Evolutionary conservation across 2,329 filamentous ascomycete genomes (phyloP).

Genomic region (Periconia sp.): DNA sequence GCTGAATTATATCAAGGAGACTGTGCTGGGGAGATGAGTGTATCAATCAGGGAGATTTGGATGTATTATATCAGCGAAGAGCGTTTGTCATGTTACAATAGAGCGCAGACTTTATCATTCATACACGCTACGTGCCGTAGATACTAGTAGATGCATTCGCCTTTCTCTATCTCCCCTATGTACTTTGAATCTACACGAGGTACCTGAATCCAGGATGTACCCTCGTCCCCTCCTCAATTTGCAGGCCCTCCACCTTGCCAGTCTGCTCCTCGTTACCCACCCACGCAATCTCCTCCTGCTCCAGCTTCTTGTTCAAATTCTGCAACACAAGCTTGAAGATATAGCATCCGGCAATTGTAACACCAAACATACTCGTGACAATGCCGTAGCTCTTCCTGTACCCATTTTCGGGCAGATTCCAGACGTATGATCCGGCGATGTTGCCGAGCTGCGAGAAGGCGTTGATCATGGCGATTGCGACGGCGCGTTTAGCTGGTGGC

Average conservation of each 20-base stretch:
- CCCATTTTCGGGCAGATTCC: slow-evolving; percentile 64
- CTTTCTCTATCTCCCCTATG: no score
- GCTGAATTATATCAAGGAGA: slow-evolving; percentile 36
- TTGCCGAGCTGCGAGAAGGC: slow-evolving; percentile 50
- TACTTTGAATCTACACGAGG: slow-evolving; percentile 36
- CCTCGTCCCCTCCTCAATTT: slow-evolving; percentile 34
- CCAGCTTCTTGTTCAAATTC: slow-evolving; percentile 38
- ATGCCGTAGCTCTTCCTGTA: slow-evolving; percentile 70
- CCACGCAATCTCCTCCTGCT: slow-evolving; percentile 36
- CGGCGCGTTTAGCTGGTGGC: slow-evolving; percentile 65
- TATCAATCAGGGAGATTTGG: no score
- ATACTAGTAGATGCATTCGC: no score
- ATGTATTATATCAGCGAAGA: no score
- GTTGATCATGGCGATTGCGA: slow-evolving; percentile 67
- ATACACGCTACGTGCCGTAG: no score
- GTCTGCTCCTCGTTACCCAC: slow-evolving; percentile 36
- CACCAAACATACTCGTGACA: slow-evolving; percentile 68
- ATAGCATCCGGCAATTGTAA: slow-evolving; percentile 61
- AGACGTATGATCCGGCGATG: slow-evolving; percentile 66
- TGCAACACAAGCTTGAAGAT: slow-evolving; percentile 36
- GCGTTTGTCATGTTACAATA: no score
- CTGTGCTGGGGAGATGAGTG: no score
- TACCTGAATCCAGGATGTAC: slow-evolving; percentile 41
- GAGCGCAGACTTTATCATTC: no score
- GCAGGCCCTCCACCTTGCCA: slow-evolving; percentile 32